These are phyloP conservation scores for Saturnispora bothae DNA, from an alignment of 805 yeast genomes.

Conservation along the genomic window DNA sequence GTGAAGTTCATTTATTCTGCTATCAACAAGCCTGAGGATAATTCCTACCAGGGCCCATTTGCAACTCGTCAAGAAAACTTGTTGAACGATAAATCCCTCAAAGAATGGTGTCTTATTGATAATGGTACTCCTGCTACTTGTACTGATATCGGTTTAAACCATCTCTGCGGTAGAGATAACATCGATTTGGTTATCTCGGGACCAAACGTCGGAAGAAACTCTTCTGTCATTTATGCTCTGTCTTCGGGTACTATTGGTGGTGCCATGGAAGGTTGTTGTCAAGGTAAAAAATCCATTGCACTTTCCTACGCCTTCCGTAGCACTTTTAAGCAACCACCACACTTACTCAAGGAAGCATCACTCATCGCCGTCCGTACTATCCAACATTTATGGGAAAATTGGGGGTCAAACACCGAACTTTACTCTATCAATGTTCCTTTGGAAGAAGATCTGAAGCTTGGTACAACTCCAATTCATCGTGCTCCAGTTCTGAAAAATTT, in stretches of 20 bases:
- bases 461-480: constrained; percentile 50
- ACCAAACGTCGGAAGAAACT: constrained; percentile 91
- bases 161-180: constrained; percentile 43
- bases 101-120: constrained; percentile 80
- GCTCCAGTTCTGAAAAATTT: constrained; percentile 74
- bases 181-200: constrained; percentile 88
- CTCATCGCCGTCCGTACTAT: constrained; percentile 55
- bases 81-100: constrained; percentile 30
- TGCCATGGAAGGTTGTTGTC: constrained; percentile 84
- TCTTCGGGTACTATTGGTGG: constrained; percentile 96
- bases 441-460: constrained; percentile 37
- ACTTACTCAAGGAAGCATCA: constrained; percentile 53
- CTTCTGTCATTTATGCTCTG: constrained; percentile 77
- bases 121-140: constrained; percentile 93
- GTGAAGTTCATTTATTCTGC: constrained; percentile 58
- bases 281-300: constrained; percentile 64
- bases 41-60: constrained; percentile 60
- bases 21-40: constrained; percentile 33
- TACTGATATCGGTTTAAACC: constrained; percentile 79
- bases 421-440: constrained; percentile 83
- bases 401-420: constrained; percentile 54
- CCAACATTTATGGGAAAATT: constrained; percentile 43
- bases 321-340: constrained; percentile 35
- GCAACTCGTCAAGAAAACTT: constrained; percentile 36
- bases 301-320: constrained; percentile 73